These are phyloP conservation scores for Talaromyces amestolkiae DNA, from an alignment of 2,329 filamentous ascomycete genomes.

Conservation along the genomic window DNA sequence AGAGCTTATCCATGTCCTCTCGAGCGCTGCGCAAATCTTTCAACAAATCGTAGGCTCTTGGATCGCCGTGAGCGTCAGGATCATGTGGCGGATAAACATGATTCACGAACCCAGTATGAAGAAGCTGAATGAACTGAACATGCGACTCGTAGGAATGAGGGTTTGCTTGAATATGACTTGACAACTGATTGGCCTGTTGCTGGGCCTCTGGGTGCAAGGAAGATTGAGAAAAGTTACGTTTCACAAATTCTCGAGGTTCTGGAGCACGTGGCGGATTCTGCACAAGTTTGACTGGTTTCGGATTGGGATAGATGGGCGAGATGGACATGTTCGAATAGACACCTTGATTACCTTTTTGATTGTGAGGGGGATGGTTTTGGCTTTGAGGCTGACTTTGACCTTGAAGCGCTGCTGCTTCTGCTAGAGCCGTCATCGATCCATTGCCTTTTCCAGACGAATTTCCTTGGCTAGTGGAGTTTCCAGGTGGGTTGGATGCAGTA, in stretches of 20 bases:
- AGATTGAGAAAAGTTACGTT: slow-evolving; percentile 42
- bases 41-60: slow-evolving; percentile 46
- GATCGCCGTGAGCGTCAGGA: slow-evolving; percentile 46
- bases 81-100: slow-evolving; percentile 48
- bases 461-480: slow-evolving; percentile 32
- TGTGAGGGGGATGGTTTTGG: slow-evolving; percentile 34
- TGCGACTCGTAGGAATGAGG: slow-evolving; percentile 49
- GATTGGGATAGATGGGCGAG: slow-evolving; percentile 40
- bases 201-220: slow-evolving; percentile 44
- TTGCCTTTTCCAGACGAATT: slow-evolving; percentile 32
- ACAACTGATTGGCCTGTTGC: slow-evolving; percentile 41
- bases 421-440: slow-evolving; percentile 48
- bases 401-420: slow-evolving; percentile 49
- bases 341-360: slow-evolving; percentile 31
- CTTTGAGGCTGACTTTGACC: slow-evolving; percentile 23
- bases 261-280: slow-evolving; percentile 46
- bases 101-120: slow-evolving; percentile 48
- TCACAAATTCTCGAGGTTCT: slow-evolving; percentile 40
- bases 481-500: slow-evolving; percentile 37
- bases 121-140: slow-evolving; percentile 46
- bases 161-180: slow-evolving; percentile 44
- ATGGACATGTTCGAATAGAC: slow-evolving; percentile 42
- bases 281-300: slow-evolving; percentile 37
- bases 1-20: slow-evolving; percentile 60
- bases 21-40: slow-evolving; percentile 49